Conservation (phyloP, 768 basidiomycete genomes). For the Auriscalpium microsporum region DNA sequence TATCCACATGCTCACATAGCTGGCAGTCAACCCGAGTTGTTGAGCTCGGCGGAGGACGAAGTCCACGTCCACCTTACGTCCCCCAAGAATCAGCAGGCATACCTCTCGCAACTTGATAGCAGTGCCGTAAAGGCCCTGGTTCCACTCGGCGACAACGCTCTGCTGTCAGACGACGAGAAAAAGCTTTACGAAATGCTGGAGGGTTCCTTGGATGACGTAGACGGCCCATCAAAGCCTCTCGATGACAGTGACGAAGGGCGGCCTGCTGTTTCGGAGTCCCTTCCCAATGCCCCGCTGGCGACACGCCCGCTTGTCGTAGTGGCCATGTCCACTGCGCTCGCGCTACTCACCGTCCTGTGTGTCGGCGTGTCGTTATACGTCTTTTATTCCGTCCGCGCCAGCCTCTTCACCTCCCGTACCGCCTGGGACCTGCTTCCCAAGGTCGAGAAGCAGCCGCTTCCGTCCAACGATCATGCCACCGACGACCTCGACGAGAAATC, state of each 20-base stretch:
- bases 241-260: background rate
- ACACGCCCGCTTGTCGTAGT: background rate
- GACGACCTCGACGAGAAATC: conserved; percentile 1
- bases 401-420: conserved; percentile 4
- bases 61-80: conserved; percentile 25
- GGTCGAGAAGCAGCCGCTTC: conserved; percentile 13
- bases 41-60: conserved; percentile 16
- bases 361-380: conserved; percentile 1
- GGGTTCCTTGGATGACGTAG: conserved; percentile 15
- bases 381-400: background rate
- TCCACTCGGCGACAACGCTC: conserved; percentile 16
- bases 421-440: conserved; percentile 16
- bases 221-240: conserved; percentile 10
- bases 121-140: conserved; percentile 23
- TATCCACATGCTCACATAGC: conserved; percentile 1
- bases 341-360: conserved; percentile 1
- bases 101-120: conserved; percentile 21
- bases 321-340: background rate
- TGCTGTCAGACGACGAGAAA: conserved; percentile 20
- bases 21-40: conserved; percentile 15
- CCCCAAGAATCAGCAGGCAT: conserved; percentile 22
- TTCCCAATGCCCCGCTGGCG: background rate
- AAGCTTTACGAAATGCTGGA: conserved; percentile 19
- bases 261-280: background rate
- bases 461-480: conserved; percentile 3